These are phyloP conservation scores for Verbascum thapsus DNA, from an alignment of 257 asterid genomes.

Conservation along the genomic window DNA sequence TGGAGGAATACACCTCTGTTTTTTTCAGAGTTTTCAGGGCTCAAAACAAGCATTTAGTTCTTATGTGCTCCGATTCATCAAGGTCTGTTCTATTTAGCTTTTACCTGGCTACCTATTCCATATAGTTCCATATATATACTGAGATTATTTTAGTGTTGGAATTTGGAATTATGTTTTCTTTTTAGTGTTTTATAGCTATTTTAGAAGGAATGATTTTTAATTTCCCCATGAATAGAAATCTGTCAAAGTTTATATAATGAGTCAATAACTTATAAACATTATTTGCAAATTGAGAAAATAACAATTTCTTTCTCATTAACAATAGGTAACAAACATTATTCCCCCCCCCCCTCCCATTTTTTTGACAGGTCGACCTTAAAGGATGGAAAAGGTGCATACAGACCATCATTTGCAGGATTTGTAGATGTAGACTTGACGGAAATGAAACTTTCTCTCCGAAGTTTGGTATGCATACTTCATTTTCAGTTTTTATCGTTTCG, in stretches of 20 bases:
- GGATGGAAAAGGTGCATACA: slow-evolving; percentile 22
- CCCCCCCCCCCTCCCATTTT: background rate
- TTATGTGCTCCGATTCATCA: slow-evolving; percentile 68
- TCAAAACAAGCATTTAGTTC: slow-evolving; percentile 45
- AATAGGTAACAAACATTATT: too few relatives aligned
- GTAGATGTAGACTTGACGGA: slow-evolving; percentile 33
- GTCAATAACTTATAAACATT: too few relatives aligned
- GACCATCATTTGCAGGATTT: slow-evolving; percentile 49
- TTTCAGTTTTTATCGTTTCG: background rate
- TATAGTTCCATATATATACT: too few relatives aligned
- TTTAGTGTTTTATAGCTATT: too few relatives aligned
- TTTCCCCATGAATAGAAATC: too few relatives aligned
- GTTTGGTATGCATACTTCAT: slow-evolving; percentile 46
- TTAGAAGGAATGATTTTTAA: too few relatives aligned
- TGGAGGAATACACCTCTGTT: slow-evolving; percentile 73
- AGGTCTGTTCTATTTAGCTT: slow-evolving; percentile 35
- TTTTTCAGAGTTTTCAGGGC: slow-evolving; percentile 66
- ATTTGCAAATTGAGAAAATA: too few relatives aligned
- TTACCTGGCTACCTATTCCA: background rate
- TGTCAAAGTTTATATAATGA: too few relatives aligned
- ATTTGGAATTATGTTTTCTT: too few relatives aligned
- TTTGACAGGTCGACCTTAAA: slow-evolving; percentile 33
- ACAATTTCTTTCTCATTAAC: too few relatives aligned
- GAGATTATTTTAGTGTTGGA: too few relatives aligned
- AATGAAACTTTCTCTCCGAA: slow-evolving; percentile 57